A percentile compares a stretch with the other conserved stretches of the same genome.
These are phyloP conservation scores for Ophiostoma ulmi DNA, from an alignment of 2,329 filamentous ascomycete genomes.

Conservation along the genomic window DNA sequence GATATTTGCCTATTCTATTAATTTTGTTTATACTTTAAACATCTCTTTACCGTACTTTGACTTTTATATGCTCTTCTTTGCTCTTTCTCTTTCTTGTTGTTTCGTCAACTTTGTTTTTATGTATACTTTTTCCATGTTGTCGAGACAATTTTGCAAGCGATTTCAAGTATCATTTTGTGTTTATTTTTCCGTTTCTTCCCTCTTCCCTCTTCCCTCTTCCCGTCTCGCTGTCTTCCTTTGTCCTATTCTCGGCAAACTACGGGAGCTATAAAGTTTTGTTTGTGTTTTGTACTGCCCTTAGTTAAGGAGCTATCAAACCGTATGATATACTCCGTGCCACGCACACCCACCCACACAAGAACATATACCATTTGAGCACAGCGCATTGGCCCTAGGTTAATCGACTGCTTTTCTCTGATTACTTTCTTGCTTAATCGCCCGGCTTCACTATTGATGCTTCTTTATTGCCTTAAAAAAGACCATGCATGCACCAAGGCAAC, in stretches of 20 bases:
- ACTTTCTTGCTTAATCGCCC: not conserved
- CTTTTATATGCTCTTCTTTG: not conserved
- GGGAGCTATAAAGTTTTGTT: not conserved
- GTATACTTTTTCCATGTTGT: constrained; percentile 20
- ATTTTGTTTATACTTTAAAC: too few species aligned
- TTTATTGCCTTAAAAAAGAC: not conserved
- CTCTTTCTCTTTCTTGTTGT: constrained; percentile 4
- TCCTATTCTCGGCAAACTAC: not conserved
- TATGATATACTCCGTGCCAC: constrained; percentile 4
- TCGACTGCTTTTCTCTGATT: not conserved
- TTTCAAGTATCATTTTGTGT: not conserved
- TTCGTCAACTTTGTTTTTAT: constrained; percentile 18
- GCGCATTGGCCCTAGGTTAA: not conserved
- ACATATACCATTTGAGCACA: not conserved
- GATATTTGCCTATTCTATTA: not conserved
- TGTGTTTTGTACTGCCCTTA: not conserved
- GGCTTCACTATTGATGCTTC: not conserved
- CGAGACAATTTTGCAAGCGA: not conserved
- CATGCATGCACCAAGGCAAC: constrained; percentile 1
- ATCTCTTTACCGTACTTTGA: not conserved
- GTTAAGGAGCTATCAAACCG: not conserved
- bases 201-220: not conserved
- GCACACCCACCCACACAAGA: not conserved
- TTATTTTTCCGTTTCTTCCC: not conserved
- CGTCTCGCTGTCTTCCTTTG: not conserved